These are phyloP conservation scores for Yamadazyma mexicana DNA, from an alignment of 1,139 yeast genomes.

Conservation along the genomic window DNA sequence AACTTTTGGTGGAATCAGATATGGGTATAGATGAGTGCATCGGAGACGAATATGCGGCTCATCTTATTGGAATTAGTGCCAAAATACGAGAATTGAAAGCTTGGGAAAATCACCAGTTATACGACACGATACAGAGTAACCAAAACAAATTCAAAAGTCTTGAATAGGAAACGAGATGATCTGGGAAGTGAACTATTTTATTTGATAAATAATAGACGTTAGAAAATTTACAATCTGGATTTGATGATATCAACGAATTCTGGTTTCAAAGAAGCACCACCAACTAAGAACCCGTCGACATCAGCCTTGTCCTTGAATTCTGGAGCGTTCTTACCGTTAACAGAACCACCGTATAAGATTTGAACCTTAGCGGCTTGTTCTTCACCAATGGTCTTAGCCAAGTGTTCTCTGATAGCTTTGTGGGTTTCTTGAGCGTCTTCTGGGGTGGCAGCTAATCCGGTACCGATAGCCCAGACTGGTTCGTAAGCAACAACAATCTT, in stretches of 20 bases:
- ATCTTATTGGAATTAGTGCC: constrained; percentile 19
- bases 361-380: constrained; percentile 76
- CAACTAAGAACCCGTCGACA: constrained; percentile 98
- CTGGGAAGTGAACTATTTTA: neutral
- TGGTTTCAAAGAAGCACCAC: constrained; percentile 99
- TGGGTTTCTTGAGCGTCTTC: constrained; percentile 97
- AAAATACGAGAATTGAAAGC: constrained; percentile 15
- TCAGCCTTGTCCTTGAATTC: constrained; percentile 91
- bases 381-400: constrained; percentile 73
- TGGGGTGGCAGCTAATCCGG: constrained; percentile 98
- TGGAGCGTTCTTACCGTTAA: constrained; percentile 89
- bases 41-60: constrained; percentile 18
- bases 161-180: neutral
- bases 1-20: constrained; percentile 41
- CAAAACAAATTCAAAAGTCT: no score
- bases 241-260: constrained; percentile 95
- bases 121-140: neutral
- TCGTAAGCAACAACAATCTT: constrained; percentile 95
- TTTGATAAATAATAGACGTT: neutral
- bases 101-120: constrained; percentile 12
- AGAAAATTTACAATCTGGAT: constrained; percentile 65
- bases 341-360: constrained; percentile 98
- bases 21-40: constrained; percentile 29
- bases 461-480: constrained; percentile 99
- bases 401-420: constrained; percentile 80